Percentiles rank a stretch among this genome's conserved stretches.
Evolutionary conservation across 306 rosid genomes (phyloP).

Genomic region (Acacia confusa): DNA sequence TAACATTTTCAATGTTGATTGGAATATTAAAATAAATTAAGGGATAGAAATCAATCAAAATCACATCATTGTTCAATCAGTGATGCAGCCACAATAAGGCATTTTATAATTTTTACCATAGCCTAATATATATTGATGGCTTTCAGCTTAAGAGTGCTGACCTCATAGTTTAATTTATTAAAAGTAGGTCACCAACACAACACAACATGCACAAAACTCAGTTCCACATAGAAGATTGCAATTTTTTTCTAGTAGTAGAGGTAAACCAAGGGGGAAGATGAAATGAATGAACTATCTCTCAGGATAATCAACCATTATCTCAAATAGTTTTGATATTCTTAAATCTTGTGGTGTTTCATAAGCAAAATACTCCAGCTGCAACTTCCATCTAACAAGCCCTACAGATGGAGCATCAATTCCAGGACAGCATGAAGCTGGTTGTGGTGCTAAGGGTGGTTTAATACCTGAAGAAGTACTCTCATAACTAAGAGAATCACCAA

Average conservation of each 20-base stretch:
- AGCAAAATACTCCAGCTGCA: conserved; percentile 94
- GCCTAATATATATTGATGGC: conserved; percentile 10
- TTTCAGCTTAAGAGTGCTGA: conserved; percentile 11
- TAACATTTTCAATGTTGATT: conserved; percentile 12
- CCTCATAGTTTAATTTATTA: conserved; percentile 5
- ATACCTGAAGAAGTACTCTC: conserved; percentile 70
- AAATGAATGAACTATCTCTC: conserved; percentile 62
- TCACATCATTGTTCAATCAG: conserved; percentile 1
- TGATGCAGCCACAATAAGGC: conserved; percentile 6
- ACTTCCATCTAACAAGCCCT: conserved; percentile 93
- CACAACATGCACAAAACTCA: not conserved
- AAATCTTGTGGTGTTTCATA: conserved; percentile 94
- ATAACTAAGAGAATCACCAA: conserved; percentile 75
- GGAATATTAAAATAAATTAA: conserved; percentile 14
- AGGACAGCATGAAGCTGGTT: conserved; percentile 66
- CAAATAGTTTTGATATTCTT: conserved; percentile 89
- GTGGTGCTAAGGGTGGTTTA: conserved; percentile 80
- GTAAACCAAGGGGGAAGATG: conserved; percentile 4
- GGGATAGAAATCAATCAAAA: conserved; percentile 7
- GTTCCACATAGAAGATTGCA: not conserved
- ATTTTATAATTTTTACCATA: not conserved
- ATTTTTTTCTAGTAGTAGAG: conserved; percentile 1
- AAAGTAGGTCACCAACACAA: not conserved
- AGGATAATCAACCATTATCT: conserved; percentile 96
- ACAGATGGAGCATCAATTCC: conserved; percentile 83